Conservation (phyloP, 1,284 basidiomycete genomes). For the Moesziomyces globuligerus region DNA sequence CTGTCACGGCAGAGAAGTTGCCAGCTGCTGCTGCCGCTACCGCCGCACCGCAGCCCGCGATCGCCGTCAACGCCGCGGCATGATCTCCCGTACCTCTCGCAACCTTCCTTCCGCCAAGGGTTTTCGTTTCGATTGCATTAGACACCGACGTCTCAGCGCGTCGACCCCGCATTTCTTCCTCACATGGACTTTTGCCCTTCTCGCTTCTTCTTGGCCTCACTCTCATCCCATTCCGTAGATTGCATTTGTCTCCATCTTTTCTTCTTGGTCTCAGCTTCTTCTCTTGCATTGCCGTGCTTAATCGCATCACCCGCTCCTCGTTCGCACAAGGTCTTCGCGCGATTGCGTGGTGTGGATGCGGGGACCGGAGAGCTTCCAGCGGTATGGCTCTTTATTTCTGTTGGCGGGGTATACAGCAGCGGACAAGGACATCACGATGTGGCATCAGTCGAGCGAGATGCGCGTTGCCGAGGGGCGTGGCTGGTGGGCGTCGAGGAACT, state of each 20-base stretch:
- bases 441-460: slow-evolving; percentile 23
- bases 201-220: neutral
- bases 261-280: slow-evolving; percentile 5
- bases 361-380: neutral
- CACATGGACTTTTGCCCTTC: slow-evolving; percentile 9
- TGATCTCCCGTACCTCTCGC: neutral
- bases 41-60: slow-evolving; percentile 5
- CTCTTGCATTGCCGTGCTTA: slow-evolving; percentile 1
- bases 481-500: slow-evolving; percentile 7
- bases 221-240: too few species aligned
- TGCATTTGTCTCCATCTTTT: neutral
- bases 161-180: neutral
- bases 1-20: neutral
- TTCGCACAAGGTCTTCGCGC: too few species aligned
- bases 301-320: slow-evolving; percentile 1
- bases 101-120: neutral
- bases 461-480: slow-evolving; percentile 19
- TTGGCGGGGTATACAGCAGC: neutral
- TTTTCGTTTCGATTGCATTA: neutral
- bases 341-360: too few species aligned
- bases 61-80: slow-evolving; percentile 38
- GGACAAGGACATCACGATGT: neutral
- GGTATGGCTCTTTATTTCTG: neutral
- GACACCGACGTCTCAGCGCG: neutral
- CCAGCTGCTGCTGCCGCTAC: neutral